These are phyloP conservation scores for Oleoguttula mirabilis DNA, from an alignment of 495 filamentous ascomycete species.

Conservation along the genomic window DNA sequence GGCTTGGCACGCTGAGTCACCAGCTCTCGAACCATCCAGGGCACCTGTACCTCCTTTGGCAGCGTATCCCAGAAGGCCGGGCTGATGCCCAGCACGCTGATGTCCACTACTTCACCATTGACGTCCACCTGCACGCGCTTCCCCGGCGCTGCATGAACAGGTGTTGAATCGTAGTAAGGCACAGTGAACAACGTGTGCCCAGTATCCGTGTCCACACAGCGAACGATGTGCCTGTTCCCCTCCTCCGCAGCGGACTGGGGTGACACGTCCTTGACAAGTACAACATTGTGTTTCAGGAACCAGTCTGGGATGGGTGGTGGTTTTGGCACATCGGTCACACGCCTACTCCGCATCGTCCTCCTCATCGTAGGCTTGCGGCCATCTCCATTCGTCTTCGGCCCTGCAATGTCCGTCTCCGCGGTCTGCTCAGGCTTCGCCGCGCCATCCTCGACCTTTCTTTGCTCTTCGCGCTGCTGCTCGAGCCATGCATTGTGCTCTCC, in stretches of 20 bases:
- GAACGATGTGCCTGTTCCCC: slow-evolving; percentile 2
- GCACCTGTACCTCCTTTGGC: no score
- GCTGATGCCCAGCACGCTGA: no score
- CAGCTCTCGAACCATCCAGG: no score
- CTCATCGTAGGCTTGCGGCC: slow-evolving; percentile 10
- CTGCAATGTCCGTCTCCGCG: slow-evolving; percentile 8
- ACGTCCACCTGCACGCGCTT: slow-evolving; percentile 7
- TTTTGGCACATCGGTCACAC: slow-evolving; percentile 12
- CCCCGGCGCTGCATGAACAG: no score
- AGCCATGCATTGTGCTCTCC: slow-evolving; percentile 1
- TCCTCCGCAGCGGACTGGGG: not conserved
- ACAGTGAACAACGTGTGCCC: slow-evolving; percentile 17
- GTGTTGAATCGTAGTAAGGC: slow-evolving; percentile 8
- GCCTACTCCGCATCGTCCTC: slow-evolving; percentile 4
- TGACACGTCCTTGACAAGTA: slow-evolving; percentile 20
- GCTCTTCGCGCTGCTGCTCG: slow-evolving; percentile 4
- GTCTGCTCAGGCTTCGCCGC: not conserved
- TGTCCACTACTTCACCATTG: no score
- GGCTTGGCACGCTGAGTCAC: no score
- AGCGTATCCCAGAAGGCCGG: no score
- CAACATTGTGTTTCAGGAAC: slow-evolving; percentile 32
- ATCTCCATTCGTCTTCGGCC: slow-evolving; percentile 20
- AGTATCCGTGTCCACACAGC: slow-evolving; percentile 13
- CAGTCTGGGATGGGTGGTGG: slow-evolving; percentile 30
- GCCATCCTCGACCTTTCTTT: not conserved